Evolutionary conservation across 352 stramenopile species (phyloP).

Genomic region (Globisporangium carolinianum): DNA sequence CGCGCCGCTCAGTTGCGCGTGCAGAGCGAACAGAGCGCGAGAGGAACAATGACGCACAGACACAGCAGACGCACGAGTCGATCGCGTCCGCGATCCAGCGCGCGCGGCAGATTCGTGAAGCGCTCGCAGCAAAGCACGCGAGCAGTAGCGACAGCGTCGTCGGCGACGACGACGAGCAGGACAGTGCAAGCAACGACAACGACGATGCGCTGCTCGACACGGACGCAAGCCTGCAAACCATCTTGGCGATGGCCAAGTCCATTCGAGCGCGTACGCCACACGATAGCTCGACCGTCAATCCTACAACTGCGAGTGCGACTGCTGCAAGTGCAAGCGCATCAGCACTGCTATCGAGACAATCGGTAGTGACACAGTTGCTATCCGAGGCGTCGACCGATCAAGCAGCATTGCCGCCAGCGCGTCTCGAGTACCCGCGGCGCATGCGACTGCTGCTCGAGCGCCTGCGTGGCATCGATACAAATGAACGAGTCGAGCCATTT

Average conservation of each 20-base stretch:
- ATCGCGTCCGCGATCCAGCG: conserved; percentile 43
- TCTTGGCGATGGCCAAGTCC: conserved; percentile 28
- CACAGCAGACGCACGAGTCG: conserved; percentile 26
- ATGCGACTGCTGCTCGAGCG: conserved; percentile 38
- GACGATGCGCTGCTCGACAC: conserved; percentile 3
- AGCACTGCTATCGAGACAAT: background rate
- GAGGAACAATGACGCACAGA: conserved; percentile 13
- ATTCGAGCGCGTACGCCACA: conserved; percentile 8
- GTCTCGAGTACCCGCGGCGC: conserved; percentile 42
- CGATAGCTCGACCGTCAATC: no score
- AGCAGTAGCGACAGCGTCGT: background rate
- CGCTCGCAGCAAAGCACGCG: conserved; percentile 12
- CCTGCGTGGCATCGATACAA: conserved; percentile 21
- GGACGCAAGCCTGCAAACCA: conserved; percentile 11
- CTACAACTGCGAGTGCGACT: background rate
- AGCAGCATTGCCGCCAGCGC: conserved; percentile 1
- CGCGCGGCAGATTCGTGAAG: conserved; percentile 31
- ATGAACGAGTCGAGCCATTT: conserved; percentile 27
- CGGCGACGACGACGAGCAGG: background rate
- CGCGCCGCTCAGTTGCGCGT: background rate
- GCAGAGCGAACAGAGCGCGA: conserved; percentile 3
- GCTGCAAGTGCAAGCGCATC: conserved; percentile 2
- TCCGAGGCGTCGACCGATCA: background rate
- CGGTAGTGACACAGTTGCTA: background rate
- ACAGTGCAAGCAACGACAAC: background rate